These are phyloP conservation scores for Viola odorata DNA, from an alignment of 345 rosid genomes.

Conservation along the genomic window DNA sequence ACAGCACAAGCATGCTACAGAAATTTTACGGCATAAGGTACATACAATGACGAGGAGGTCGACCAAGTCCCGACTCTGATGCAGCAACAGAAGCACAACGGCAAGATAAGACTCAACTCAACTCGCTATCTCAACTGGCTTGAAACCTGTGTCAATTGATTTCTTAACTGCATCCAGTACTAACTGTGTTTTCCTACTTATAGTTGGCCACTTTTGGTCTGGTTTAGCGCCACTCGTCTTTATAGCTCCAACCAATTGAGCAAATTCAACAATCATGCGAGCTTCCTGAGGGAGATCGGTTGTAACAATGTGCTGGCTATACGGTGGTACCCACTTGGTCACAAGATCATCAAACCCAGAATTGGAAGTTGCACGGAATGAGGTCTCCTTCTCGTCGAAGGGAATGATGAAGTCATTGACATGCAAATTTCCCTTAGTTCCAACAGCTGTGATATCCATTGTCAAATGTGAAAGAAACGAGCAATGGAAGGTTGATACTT, in stretches of 20 bases:
- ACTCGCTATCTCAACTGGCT: constrained; percentile 32
- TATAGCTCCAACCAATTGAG: constrained; percentile 45
- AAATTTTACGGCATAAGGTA: not conserved
- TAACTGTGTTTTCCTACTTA: constrained; percentile 69
- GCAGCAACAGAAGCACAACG: not conserved
- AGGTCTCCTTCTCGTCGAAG: constrained; percentile 50
- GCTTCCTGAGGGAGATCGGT: constrained; percentile 69
- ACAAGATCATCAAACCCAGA: constrained; percentile 44
- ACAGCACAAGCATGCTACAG: not conserved
- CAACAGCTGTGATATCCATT: constrained; percentile 59
- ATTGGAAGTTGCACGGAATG: constrained; percentile 39
- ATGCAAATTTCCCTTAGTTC: constrained; percentile 59
- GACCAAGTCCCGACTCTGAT: not conserved
- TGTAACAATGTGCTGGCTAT: constrained; percentile 42
- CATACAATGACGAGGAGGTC: not conserved
- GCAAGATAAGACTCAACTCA: not conserved
- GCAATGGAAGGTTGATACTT: constrained; percentile 55
- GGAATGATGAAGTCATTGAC: constrained; percentile 69
- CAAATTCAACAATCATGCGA: constrained; percentile 73
- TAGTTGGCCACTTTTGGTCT: constrained; percentile 51
- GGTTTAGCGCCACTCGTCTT: constrained; percentile 54
- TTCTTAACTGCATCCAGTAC: constrained; percentile 62
- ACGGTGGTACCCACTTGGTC: constrained; percentile 33
- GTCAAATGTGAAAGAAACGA: constrained; percentile 74
- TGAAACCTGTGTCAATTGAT: constrained; percentile 50